Base-by-base conservation (phyloP, 306 rosid genomes). In the Gastrolobium villosum region DNA sequence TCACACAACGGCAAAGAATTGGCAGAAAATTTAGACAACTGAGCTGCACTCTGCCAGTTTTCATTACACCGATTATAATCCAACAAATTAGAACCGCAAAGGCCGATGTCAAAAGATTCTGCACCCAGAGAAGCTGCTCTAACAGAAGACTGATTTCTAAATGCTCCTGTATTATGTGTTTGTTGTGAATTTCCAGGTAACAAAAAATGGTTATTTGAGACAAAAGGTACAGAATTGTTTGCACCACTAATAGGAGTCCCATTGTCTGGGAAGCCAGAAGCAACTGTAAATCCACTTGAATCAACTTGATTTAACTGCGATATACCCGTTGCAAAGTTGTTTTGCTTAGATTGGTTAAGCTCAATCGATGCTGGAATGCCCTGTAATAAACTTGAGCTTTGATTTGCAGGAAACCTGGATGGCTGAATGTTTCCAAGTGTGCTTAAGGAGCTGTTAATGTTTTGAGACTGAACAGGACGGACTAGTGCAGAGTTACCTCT, bases 41-140 rank as follows among this genome's bases (percentile, higher is more conserved):
- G 93, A 36, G 75, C 86, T 1, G 87, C 83, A 75, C 84, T 87
- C 74, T 85, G 88, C 91, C 93, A 89, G 77, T 79, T 79, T 77
- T 88, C 89, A 37, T 60, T 81, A 55, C 88, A 83, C 39, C 70
- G 84, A 75, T 84, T 77, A 66, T 90, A 79, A 75, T 88, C 90
- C 83, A 95, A 72, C 72, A 84, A 53, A 77, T 80, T 82, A 43
- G 93, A 77, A 74, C 92, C 81, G 35, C 85, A 49, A n/a, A 74
- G 48, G 55, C 79, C 77, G 3, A 43, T 1, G 65, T 85, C 91
- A 70, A 76, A 84, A 79, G 97, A 63, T 43, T 89, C 88, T 13
- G 87, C 48, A 48, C 79, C 72, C 34, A 80, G 52, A 8, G 89
- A 66, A 79, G 82, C 73, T 15, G 83, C 82, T 77, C 85, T 72